A percentile compares a stretch with the other conserved stretches of the same genome.
Conservation (phyloP, 768 basidiomycete species). For the Suillus spraguei region DNA sequence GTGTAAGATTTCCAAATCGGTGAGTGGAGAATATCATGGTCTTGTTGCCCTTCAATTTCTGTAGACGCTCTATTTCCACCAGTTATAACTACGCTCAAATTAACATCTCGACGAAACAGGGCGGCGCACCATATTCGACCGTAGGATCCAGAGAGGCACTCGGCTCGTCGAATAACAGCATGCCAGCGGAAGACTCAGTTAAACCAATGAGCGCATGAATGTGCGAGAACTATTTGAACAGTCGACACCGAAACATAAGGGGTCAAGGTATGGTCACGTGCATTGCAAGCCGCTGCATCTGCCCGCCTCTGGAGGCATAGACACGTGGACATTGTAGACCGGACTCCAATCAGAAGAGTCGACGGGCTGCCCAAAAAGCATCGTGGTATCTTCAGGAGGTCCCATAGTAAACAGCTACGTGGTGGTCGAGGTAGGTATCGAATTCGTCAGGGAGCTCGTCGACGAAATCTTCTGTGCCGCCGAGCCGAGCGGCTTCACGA, state of each 20-base stretch:
- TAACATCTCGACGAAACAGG: background rate
- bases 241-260: background rate
- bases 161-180: constrained; percentile 73
- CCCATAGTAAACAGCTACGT: too few relatives aligned
- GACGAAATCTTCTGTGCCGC: constrained; percentile 71
- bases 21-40: too few relatives aligned
- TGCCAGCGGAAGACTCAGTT: constrained; percentile 47
- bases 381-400: constrained; percentile 63
- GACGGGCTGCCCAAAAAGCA: constrained; percentile 60
- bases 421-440: constrained; percentile 73
- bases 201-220: constrained; percentile 67
- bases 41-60: too few relatives aligned
- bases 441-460: constrained; percentile 65
- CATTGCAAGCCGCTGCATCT: constrained; percentile 65
- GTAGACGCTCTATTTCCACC: too few relatives aligned
- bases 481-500: constrained; percentile 65
- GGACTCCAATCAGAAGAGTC: too few relatives aligned
- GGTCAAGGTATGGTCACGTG: constrained; percentile 25
- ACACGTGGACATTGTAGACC: too few relatives aligned
- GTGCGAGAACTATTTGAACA: constrained; percentile 51
- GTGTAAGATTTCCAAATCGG: too few relatives aligned
- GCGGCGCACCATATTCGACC: constrained; percentile 58
- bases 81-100: constrained; percentile 4
- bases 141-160: constrained; percentile 74
- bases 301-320: constrained; percentile 60